Evolutionary conservation across 106 monocot genomes (phyloP).

Genomic region (Apostasia ramifera): DNA sequence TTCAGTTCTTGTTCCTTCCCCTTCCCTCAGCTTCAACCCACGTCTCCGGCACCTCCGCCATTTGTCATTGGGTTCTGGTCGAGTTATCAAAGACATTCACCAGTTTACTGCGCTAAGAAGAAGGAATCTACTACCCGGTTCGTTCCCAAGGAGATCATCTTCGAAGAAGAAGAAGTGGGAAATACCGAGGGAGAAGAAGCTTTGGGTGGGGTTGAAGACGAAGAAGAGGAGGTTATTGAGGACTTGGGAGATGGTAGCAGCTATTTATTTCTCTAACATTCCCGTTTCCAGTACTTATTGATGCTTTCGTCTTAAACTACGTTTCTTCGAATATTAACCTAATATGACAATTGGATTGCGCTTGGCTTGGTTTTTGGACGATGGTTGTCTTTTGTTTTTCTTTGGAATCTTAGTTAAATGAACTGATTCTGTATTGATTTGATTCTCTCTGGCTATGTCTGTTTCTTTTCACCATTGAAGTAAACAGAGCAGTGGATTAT

Average conservation of each 20-base stretch:
- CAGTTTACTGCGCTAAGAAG: slow-evolving; percentile 21
- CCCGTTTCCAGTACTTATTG: not conserved
- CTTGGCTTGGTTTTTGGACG: not conserved
- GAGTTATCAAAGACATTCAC: slow-evolving; percentile 14
- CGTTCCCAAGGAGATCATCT: slow-evolving; percentile 8
- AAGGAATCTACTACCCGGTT: slow-evolving; percentile 11
- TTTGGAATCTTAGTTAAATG: not conserved
- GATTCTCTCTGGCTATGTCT: not conserved
- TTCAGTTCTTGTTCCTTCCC: not conserved
- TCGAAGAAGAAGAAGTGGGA: slow-evolving; percentile 11
- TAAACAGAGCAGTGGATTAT: no score
- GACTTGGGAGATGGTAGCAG: slow-evolving; percentile 25
- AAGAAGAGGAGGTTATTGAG: slow-evolving; percentile 17
- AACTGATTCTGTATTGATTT: not conserved
- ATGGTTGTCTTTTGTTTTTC: not conserved
- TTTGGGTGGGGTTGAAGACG: slow-evolving; percentile 11
- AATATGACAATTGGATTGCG: not conserved
- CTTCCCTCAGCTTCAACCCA: not conserved
- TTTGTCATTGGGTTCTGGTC: not conserved
- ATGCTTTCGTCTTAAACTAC: not conserved
- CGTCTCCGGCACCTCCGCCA: not conserved
- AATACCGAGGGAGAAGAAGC: slow-evolving; percentile 9
- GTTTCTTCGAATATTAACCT: not conserved
- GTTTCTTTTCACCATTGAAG: not conserved
- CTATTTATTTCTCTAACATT: not conserved